Conservation (phyloP, 2,329 filamentous ascomycete genomes). For the Ophiostoma fasciatum region DNA sequence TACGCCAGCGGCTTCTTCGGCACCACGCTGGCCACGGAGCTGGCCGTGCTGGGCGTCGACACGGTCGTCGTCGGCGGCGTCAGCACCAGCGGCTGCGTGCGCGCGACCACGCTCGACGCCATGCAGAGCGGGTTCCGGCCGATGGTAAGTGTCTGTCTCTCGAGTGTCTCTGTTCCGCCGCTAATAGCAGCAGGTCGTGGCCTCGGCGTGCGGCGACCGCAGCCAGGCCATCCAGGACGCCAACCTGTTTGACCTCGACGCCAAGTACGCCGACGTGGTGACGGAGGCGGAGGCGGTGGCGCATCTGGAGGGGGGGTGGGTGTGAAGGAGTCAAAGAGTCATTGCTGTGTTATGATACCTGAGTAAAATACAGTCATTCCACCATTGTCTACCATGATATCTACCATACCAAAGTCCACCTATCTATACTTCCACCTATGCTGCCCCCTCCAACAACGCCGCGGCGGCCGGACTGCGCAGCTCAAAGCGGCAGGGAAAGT, state of each 20-base stretch:
- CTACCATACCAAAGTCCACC: too few species aligned
- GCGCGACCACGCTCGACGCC: conserved; percentile 27
- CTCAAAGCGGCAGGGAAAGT: conserved; percentile 6
- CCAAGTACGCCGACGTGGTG: conserved; percentile 31
- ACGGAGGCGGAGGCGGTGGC: conserved; percentile 24
- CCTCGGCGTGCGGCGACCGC: conserved; percentile 27
- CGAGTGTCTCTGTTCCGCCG: too few species aligned
- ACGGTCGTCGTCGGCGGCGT: conserved; percentile 31
- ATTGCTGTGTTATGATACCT: too few species aligned
- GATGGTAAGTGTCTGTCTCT: too few species aligned
- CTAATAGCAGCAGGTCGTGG: too few species aligned
- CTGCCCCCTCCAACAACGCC: too few species aligned
- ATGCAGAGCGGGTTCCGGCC: conserved; percentile 29
- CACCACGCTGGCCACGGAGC: conserved; percentile 26
- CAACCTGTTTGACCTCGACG: conserved; percentile 29
- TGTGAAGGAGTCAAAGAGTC: too few species aligned
- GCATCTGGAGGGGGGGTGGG: conserved; percentile 23
- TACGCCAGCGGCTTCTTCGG: conserved; percentile 30
- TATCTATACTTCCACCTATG: too few species aligned
- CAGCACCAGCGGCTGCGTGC: conserved; percentile 29
- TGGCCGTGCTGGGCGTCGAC: conserved; percentile 18
- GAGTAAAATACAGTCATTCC: too few species aligned
- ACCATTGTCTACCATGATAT: too few species aligned
- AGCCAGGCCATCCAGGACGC: conserved; percentile 27
- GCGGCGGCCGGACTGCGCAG: background rate